phyloP scores from a whole-genome alignment of 2,329 filamentous ascomycete genomes.

The Colletotrichum melonis region DNA sequence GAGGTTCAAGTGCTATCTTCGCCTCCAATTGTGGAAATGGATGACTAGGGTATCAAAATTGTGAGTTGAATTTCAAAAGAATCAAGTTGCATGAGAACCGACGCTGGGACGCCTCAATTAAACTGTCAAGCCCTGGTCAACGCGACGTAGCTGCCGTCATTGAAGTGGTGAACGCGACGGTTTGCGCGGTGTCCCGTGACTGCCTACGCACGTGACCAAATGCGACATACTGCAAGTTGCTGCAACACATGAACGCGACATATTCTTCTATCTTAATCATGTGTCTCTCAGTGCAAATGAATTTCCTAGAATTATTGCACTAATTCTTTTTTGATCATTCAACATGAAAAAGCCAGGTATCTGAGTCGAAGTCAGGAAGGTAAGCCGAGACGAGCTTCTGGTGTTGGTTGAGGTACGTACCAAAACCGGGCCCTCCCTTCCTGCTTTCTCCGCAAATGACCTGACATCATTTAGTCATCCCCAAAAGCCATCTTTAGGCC shows the following conservation, averaged over 20 bases:
- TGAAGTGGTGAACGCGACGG: slow-evolving; percentile 13
- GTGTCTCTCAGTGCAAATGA: too few relatives aligned
- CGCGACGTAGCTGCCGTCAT: slow-evolving; percentile 18
- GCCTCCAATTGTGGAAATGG: background rate
- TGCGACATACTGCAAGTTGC: background rate
- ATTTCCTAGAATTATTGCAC: background rate
- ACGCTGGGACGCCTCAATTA: background rate
- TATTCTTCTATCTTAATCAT: background rate
- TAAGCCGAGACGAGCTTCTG: background rate
- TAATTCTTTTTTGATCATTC: background rate
- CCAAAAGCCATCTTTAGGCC: background rate
- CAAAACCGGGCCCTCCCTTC: background rate
- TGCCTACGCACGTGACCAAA: background rate
- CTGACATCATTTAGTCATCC: slow-evolving; percentile 36
- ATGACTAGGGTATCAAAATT: background rate
- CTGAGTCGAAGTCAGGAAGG: background rate
- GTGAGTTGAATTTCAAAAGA: too few relatives aligned
- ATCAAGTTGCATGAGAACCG: background rate
- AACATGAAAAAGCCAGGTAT: background rate
- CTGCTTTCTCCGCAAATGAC: slow-evolving; percentile 27
- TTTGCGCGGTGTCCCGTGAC: slow-evolving; percentile 27
- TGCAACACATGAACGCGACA: background rate
- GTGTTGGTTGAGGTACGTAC: background rate
- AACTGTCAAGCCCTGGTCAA: background rate
- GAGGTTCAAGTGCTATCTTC: background rate